Conservation (phyloP, 2,329 filamentous ascomycete species). For the Trichoderma afroharzianum region DNA sequence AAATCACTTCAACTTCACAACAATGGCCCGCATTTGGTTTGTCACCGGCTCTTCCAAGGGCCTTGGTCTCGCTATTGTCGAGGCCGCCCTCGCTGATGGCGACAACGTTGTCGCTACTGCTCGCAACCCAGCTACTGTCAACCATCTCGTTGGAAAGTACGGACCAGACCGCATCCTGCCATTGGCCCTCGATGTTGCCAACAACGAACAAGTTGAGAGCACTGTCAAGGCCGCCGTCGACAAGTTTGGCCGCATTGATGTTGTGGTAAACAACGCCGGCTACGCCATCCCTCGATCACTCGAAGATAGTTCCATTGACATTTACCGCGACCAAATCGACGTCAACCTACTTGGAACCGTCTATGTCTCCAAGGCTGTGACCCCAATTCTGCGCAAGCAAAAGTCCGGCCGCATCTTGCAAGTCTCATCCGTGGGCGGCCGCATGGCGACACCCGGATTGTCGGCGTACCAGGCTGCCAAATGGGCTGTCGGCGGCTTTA, state of each 20-base stretch:
- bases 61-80: conserved; percentile 41
- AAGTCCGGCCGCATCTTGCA: conserved; percentile 36
- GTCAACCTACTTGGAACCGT: conserved; percentile 58
- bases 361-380: conserved; percentile 45
- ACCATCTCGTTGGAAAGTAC: conserved; percentile 35
- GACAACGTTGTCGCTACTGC: conserved; percentile 45
- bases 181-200: conserved; percentile 51
- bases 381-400: conserved; percentile 33
- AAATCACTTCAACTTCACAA: background rate
- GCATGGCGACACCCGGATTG: conserved; percentile 32
- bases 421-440: conserved; percentile 37
- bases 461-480: conserved; percentile 38
- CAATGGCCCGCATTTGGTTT: conserved; percentile 35
- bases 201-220: conserved; percentile 38
- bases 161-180: conserved; percentile 43
- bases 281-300: conserved; percentile 52
- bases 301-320: conserved; percentile 47
- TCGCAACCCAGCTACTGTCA: conserved; percentile 35
- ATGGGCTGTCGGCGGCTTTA: conserved; percentile 39
- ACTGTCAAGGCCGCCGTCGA: conserved; percentile 36
- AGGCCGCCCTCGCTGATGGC: conserved; percentile 36
- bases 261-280: conserved; percentile 60
- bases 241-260: conserved; percentile 54
- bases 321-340: conserved; percentile 53
- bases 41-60: conserved; percentile 48